phyloP scores from a whole-genome alignment of 176 grass and related monocot species.

The Calamus simplicifolius region DNA sequence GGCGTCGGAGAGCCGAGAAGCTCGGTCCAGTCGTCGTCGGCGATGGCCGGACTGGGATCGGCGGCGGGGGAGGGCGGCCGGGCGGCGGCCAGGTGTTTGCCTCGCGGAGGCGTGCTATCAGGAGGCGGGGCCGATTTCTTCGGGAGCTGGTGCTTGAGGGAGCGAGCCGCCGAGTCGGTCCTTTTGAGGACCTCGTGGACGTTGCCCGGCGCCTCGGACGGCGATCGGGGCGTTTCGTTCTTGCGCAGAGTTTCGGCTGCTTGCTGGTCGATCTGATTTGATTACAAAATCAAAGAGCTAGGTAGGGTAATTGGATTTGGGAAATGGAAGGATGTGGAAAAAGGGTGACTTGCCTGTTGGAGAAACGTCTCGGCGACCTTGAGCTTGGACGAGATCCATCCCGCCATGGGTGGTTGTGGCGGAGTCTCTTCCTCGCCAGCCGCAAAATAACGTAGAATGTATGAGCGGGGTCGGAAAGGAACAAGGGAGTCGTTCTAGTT shows the following conservation, averaged over 20 bases:
- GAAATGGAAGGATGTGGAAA: background rate
- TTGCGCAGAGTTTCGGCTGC: slow-evolving; percentile 88
- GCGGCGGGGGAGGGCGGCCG: slow-evolving; percentile 16
- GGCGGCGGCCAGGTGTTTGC: slow-evolving; percentile 17
- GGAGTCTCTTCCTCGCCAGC: too few relatives aligned
- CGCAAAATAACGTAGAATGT: too few relatives aligned
- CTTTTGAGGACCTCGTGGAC: slow-evolving; percentile 6
- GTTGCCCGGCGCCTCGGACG: slow-evolving; percentile 25
- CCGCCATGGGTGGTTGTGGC: slow-evolving; percentile 39
- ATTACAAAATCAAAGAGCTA: slow-evolving; percentile 1
- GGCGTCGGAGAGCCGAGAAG: slow-evolving; percentile 26
- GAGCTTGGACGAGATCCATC: slow-evolving; percentile 98
- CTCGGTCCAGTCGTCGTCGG: slow-evolving; percentile 41
- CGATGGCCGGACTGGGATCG: background rate
- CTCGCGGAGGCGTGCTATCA: slow-evolving; percentile 17
- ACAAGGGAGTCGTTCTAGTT: too few relatives aligned
- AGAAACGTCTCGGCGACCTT: slow-evolving; percentile 90
- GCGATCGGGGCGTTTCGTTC: slow-evolving; percentile 27
- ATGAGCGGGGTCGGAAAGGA: too few relatives aligned
- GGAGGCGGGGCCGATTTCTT: slow-evolving; percentile 18
- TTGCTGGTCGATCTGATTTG: slow-evolving; percentile 84
- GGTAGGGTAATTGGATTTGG: background rate
- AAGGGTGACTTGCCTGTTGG: slow-evolving; percentile 52
- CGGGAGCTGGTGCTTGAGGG: slow-evolving; percentile 21
- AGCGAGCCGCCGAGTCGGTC: background rate